Percentiles rank a stretch among this genome's conserved stretches.
phyloP scores from a whole-genome alignment of 169 alveolate species.

The Plasmodium malariae region DNA sequence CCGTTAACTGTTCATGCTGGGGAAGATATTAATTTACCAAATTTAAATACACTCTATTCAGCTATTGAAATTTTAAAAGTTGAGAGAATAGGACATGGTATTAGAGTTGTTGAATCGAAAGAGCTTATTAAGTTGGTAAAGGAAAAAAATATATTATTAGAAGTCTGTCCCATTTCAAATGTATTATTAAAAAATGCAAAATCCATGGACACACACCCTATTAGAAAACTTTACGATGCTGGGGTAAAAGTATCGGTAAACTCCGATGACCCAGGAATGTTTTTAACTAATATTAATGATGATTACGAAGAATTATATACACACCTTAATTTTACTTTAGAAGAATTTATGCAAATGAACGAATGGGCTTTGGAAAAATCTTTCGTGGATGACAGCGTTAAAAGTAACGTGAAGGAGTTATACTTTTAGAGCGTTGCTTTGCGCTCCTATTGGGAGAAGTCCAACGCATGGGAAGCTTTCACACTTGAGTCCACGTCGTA shows the following conservation, averaged over 20 bases:
- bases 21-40: conserved; percentile 74
- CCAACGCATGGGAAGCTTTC: too few species aligned
- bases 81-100: conserved; percentile 79
- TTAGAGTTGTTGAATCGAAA: conserved; percentile 76
- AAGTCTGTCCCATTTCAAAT: conserved; percentile 78
- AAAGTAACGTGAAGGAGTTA: conserved; percentile 28
- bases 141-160: conserved; percentile 71
- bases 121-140: conserved; percentile 71
- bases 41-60: conserved; percentile 68
- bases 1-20: conserved; percentile 79
- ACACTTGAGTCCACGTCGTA: too few species aligned
- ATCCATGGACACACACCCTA: conserved; percentile 78
- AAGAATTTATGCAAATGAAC: conserved; percentile 78
- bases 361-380: conserved; percentile 79
- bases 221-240: conserved; percentile 76
- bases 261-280: conserved; percentile 80
- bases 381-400: conserved; percentile 38
- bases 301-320: conserved; percentile 72
- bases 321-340: conserved; percentile 73
- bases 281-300: conserved; percentile 68
- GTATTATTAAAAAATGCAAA: conserved; percentile 71
- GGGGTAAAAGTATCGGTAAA: conserved; percentile 79
- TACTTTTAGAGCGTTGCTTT: conserved; percentile 50
- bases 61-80: conserved; percentile 70
- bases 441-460: too few species aligned